A percentile compares a stretch with the other conserved stretches of the same genome.
Evolutionary conservation across 345 rosid genomes (phyloP).

Genomic region (Citrus australasica): DNA sequence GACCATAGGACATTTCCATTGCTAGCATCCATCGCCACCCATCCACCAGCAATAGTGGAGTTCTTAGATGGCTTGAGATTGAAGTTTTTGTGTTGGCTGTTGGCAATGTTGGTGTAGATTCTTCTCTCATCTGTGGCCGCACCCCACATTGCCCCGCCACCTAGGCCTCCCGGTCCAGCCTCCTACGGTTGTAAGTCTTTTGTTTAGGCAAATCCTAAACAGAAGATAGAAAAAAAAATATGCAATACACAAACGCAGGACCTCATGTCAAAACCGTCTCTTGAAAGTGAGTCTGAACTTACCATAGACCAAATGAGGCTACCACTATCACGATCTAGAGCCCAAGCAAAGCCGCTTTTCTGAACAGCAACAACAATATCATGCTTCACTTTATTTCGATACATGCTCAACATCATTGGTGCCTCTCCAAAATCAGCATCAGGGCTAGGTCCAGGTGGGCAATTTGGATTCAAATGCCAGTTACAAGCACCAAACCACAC

Average conservation of each 20-base stretch:
- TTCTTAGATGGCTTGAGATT: slow-evolving; percentile 16
- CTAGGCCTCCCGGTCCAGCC: slow-evolving; percentile 23
- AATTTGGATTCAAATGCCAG: slow-evolving; percentile 9
- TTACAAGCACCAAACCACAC: slow-evolving; percentile 29
- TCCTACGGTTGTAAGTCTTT: slow-evolving; percentile 1
- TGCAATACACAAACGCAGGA: too few relatives aligned
- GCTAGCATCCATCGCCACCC: slow-evolving; percentile 29
- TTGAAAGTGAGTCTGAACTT: not conserved
- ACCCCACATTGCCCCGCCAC: slow-evolving; percentile 29
- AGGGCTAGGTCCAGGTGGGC: slow-evolving; percentile 28
- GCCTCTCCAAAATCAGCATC: slow-evolving; percentile 38
- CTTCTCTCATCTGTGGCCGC: slow-evolving; percentile 23
- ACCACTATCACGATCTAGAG: slow-evolving; percentile 21
- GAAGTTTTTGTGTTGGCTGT: slow-evolving; percentile 10
- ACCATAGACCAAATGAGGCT: slow-evolving; percentile 27
- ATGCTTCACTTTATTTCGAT: slow-evolving; percentile 1
- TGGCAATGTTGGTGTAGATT: slow-evolving; percentile 29
- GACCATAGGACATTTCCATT: slow-evolving; percentile 20
- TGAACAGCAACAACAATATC: slow-evolving; percentile 27
- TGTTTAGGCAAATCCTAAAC: too few relatives aligned
- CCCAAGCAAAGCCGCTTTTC: slow-evolving; percentile 39
- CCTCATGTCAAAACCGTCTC: too few relatives aligned
- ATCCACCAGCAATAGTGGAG: slow-evolving; percentile 19
- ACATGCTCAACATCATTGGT: slow-evolving; percentile 24
- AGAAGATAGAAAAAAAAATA: too few relatives aligned